Base-by-base conservation (phyloP, 2,329 filamentous ascomycete genomes). In the Arthrobotrys iridis region DNA sequence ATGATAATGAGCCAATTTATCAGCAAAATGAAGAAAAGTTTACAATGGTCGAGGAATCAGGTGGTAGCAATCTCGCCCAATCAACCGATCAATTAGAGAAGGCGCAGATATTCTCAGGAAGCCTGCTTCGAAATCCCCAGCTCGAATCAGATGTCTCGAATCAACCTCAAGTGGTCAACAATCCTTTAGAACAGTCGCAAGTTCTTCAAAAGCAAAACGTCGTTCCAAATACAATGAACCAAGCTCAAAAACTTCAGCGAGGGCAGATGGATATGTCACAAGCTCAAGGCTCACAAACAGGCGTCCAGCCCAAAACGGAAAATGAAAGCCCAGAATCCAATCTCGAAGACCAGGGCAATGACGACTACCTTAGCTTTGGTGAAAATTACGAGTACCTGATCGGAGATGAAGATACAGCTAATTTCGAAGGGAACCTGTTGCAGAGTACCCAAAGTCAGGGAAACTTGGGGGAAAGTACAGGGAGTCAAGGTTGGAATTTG, bases 321-420 rank as follows among this genome's bases (percentile, higher is more conserved):
- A 33, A 41, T 37, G 45, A 26, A 7, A 33, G 37, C 40, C 46
- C 60, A 8, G n/a, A 24, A 2, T 24, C 35, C 8, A 55, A 55
- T 15, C 2, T 46, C 22, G 52, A 30, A 15, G 35, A n/a, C 3
- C 30, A 58, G 30, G 52, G 40, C 6, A 7, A 8, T 13, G 11
- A 30, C 4, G 30, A 50, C 5, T 46, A 50, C 11, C 37, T 35
- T 7, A 68, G 64, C 30, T 68, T 68, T 15, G 52, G 40, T 43
- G 52, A 60, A 5, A 41, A 45, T 15, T 33, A 33, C 26, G 43
- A 46, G 26, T 33, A 35, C 28, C 22, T 41, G n/a, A 35, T 55
- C 26, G 64, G 52, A 6, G 40, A 48, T 33, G 24, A 60, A 28
- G 37, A 60, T 8, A 24, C 41, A 8, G 37, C 46, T 11, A 15